Evolutionary conservation across 192 early-diverging fungal genomes (phyloP).

Genomic region (Gonapodya prolifera): DNA sequence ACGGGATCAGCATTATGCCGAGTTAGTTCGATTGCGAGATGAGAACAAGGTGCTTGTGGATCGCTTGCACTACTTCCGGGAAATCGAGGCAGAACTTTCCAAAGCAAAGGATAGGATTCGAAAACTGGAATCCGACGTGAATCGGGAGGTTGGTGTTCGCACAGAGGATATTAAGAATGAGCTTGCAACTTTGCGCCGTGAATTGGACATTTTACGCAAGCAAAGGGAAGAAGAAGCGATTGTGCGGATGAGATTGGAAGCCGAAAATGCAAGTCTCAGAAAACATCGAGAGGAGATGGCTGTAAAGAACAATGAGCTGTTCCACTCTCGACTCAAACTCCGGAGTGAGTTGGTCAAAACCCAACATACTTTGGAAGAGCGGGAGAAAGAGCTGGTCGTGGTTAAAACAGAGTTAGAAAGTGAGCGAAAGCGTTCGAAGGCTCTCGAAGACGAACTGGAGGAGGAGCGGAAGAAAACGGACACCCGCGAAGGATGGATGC

Average conservation of each 20-base stretch:
- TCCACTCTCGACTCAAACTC: neutral
- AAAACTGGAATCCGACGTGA: neutral
- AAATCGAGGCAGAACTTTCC: neutral
- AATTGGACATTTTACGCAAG: neutral
- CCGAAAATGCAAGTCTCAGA: neutral
- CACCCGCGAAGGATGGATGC: neutral
- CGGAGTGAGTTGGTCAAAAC: neutral
- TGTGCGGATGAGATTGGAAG: neutral
- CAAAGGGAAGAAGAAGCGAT: neutral
- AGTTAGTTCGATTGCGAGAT: neutral
- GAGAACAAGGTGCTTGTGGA: neutral
- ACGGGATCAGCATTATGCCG: neutral
- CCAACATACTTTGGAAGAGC: neutral
- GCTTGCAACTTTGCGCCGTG: neutral
- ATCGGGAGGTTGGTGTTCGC: neutral
- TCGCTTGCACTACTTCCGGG: neutral
- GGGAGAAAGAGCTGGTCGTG: neutral
- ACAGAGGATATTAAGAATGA: neutral
- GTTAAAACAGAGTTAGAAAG: neutral
- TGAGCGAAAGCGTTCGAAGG: neutral
- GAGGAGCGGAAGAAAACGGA: neutral
- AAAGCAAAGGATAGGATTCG: neutral
- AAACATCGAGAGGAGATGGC: neutral
- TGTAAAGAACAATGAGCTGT: neutral
- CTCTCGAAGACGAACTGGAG: neutral